Evolutionary conservation across 106 monocot species (phyloP).

Genomic region (Chionographis japonica): DNA sequence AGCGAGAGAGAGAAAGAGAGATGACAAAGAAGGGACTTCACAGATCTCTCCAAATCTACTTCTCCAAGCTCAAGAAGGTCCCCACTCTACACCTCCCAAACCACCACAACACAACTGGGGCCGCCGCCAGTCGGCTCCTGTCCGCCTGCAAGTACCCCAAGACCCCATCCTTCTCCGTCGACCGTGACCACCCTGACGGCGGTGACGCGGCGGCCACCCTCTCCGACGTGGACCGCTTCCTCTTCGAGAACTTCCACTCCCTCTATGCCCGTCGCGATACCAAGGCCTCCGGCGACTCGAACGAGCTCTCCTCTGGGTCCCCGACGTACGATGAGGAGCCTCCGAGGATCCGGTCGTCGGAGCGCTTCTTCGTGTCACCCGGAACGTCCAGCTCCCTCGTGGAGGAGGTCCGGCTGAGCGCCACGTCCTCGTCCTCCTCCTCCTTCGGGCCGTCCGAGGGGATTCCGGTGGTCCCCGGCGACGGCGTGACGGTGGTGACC

Average conservation of each 20-base stretch:
- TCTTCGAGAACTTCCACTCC: constrained; percentile 73
- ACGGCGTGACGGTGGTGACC: constrained; percentile 37
- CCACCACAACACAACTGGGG: background rate
- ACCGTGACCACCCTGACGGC: background rate
- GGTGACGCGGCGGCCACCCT: constrained; percentile 43
- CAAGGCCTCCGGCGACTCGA: background rate
- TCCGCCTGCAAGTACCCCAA: constrained; percentile 83
- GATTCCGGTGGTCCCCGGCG: background rate
- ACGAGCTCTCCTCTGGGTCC: background rate
- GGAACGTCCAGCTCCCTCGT: constrained; percentile 10
- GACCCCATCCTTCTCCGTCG: constrained; percentile 53
- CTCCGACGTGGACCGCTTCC: constrained; percentile 78
- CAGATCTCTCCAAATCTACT: constrained; percentile 42
- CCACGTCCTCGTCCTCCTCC: constrained; percentile 3
- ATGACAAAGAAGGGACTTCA: constrained; percentile 31
- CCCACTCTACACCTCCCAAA: background rate
- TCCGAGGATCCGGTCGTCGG: background rate
- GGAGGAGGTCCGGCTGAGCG: constrained; percentile 5
- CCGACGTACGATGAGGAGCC: background rate
- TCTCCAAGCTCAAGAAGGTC: constrained; percentile 54
- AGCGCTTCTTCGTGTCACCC: constrained; percentile 33
- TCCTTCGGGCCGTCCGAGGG: background rate
- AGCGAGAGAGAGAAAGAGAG: background rate
- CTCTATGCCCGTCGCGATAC: constrained; percentile 32
- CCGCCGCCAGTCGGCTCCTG: constrained; percentile 32